phyloP scores from a whole-genome alignment of 2,329 filamentous ascomycete species.

The Diaporthe ilicicola region DNA sequence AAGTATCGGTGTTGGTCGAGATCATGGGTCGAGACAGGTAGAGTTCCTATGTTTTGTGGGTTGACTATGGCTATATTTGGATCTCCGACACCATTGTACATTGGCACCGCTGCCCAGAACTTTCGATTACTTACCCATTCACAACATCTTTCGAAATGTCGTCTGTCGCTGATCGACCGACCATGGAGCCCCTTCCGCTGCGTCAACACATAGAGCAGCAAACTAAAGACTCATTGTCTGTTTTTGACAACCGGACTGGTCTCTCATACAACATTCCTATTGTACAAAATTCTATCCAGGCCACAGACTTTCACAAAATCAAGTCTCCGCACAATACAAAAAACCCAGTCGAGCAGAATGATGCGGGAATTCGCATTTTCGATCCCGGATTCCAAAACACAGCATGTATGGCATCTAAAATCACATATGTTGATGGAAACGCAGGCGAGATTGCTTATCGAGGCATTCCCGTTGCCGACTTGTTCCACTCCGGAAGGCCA shows the following conservation, averaged over 20 bases:
- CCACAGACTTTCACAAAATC: neutral
- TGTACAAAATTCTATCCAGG: neutral
- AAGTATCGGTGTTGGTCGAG: too few relatives aligned
- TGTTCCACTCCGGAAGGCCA: neutral
- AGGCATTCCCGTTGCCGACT: neutral
- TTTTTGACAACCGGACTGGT: constrained; percentile 1
- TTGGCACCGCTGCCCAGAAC: too few relatives aligned
- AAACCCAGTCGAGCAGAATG: constrained; percentile 5
- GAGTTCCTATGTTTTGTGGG: too few relatives aligned
- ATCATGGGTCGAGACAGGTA: too few relatives aligned
- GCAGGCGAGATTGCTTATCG: constrained; percentile 2
- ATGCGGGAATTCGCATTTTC: neutral
- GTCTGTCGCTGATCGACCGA: neutral
- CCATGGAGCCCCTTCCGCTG: too few relatives aligned
- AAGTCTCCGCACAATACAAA: neutral
- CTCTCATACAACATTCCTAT: neutral
- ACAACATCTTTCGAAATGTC: neutral
- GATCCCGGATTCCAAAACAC: constrained; percentile 12
- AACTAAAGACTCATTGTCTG: neutral
- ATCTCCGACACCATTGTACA: too few relatives aligned
- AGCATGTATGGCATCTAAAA: neutral
- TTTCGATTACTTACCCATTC: neutral
- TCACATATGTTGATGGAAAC: constrained; percentile 4
- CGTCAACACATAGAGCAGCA: neutral
- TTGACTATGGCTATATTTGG: too few relatives aligned